Percentiles rank a stretch among this genome's conserved stretches.
Evolutionary conservation across 306 rosid species (phyloP).

Genomic region (Betula pendula): DNA sequence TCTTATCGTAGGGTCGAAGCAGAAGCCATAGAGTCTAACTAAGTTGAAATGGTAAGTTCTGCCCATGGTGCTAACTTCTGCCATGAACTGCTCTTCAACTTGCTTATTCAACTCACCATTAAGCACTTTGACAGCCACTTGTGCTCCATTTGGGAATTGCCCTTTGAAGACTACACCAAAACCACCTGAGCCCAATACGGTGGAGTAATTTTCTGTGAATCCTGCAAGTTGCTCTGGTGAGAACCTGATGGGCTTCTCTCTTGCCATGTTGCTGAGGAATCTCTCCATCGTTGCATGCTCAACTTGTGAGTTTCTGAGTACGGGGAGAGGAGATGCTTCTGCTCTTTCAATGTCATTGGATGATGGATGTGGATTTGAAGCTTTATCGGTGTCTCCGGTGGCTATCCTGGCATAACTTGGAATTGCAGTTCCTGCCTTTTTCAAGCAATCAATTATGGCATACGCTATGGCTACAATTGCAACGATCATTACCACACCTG

Average conservation of each 20-base stretch:
- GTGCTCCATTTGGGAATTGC: constrained; percentile 31
- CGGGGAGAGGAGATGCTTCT: background rate
- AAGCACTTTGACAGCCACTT: constrained; percentile 50
- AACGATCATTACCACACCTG: constrained; percentile 25
- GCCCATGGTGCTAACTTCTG: constrained; percentile 53
- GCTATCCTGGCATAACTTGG: constrained; percentile 39
- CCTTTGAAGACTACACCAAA: constrained; percentile 46
- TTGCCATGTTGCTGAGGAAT: constrained; percentile 42
- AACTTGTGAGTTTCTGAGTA: constrained; percentile 29
- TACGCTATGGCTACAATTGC: constrained; percentile 42
- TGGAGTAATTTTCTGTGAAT: constrained; percentile 35
- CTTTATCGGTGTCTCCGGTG: constrained; percentile 24
- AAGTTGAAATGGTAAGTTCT: constrained; percentile 49
- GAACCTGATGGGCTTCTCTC: constrained; percentile 47
- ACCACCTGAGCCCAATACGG: constrained; percentile 46
- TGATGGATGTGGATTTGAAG: constrained; percentile 23
- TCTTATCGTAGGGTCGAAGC: constrained; percentile 34
- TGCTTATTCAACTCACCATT: constrained; percentile 28
- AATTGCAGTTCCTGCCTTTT: constrained; percentile 46
- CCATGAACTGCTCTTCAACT: constrained; percentile 47
- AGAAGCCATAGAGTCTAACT: constrained; percentile 48
- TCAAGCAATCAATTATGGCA: constrained; percentile 56
- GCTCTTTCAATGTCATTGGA: constrained; percentile 13
- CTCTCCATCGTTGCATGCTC: constrained; percentile 51
- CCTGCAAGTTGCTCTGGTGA: constrained; percentile 33